phyloP scores from a whole-genome alignment of 768 basidiomycete genomes.

The Sporobolomyces phaffii region DNA sequence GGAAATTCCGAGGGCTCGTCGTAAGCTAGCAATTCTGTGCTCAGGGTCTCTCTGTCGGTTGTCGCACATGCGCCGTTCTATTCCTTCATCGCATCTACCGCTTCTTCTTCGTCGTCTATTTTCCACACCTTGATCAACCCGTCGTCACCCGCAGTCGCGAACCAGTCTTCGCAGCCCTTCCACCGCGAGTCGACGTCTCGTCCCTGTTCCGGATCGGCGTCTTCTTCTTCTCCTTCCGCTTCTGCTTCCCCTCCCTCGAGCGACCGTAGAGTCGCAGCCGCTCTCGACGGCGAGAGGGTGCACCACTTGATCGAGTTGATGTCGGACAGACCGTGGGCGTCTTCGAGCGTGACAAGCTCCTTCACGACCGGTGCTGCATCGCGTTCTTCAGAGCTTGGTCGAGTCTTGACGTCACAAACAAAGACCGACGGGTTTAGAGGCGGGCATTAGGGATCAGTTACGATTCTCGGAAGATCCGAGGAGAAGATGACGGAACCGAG shows the following conservation, averaged over 20 bases:
- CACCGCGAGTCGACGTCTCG: constrained; percentile 43
- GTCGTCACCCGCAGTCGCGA: constrained; percentile 84
- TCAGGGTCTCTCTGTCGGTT: too few species aligned
- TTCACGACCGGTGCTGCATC: constrained; percentile 43
- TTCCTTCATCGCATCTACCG: not conserved
- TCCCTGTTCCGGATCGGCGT: not conserved
- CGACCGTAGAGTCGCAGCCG: constrained; percentile 14
- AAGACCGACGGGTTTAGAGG: too few species aligned
- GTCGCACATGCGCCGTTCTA: not conserved
- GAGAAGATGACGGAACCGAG: not conserved
- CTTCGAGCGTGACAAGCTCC: constrained; percentile 54
- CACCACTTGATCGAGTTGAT: constrained; percentile 83
- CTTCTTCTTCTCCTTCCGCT: constrained; percentile 10
- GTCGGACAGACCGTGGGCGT: constrained; percentile 76
- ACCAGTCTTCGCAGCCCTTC: constrained; percentile 57
- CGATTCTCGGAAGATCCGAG: too few species aligned
- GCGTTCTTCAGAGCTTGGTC: not conserved
- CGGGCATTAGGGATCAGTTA: too few species aligned
- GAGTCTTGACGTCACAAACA: too few species aligned
- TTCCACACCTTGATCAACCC: constrained; percentile 75
- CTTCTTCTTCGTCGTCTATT: constrained; percentile 7
- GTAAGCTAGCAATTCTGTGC: too few species aligned
- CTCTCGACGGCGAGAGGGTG: constrained; percentile 41
- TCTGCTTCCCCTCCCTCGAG: constrained; percentile 30
- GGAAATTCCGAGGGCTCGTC: too few species aligned